These are phyloP conservation scores for Boletus vinaceobasis DNA, from an alignment of 768 basidiomycete species.

Conservation along the genomic window DNA sequence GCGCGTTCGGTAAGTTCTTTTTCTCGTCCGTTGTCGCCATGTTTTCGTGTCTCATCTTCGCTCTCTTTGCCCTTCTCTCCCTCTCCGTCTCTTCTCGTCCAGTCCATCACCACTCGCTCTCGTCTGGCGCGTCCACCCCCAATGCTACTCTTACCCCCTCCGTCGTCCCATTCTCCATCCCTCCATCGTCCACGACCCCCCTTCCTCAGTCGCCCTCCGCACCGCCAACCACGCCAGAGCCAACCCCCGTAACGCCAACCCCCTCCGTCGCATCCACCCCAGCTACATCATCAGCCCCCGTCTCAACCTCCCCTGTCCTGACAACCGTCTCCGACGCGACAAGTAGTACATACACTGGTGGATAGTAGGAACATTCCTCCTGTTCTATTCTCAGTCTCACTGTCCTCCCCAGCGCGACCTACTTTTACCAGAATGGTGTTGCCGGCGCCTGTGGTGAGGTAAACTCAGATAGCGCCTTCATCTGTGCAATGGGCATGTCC, in stretches of 20 bases:
- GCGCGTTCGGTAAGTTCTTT: background rate
- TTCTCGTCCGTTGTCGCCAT: slow-evolving; percentile 13
- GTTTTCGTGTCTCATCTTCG: slow-evolving; percentile 38
- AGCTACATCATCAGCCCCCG: background rate
- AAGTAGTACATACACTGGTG: slow-evolving; percentile 29
- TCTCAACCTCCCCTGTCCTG: background rate
- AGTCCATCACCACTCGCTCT: background rate
- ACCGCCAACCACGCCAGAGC: no score
- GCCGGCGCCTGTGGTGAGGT: slow-evolving; percentile 77
- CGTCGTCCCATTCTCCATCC: slow-evolving; percentile 12
- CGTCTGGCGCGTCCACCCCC: background rate
- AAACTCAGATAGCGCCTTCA: slow-evolving; percentile 52
- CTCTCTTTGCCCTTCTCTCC: slow-evolving; percentile 56
- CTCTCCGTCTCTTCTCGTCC: slow-evolving; percentile 43
- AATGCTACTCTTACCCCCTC: background rate
- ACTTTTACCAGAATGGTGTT: slow-evolving; percentile 71
- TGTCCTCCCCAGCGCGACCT: slow-evolving; percentile 48
- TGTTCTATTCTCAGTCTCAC: background rate
- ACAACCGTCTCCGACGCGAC: slow-evolving; percentile 16
- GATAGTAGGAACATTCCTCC: slow-evolving; percentile 38
- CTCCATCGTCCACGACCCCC: background rate
- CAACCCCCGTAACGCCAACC: no score
- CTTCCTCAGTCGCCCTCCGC: background rate
- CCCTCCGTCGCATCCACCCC: background rate
- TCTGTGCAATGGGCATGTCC: slow-evolving; percentile 62